Base-by-base conservation (phyloP, 352 stramenopile species). In the Globisporangium camurandrum region DNA sequence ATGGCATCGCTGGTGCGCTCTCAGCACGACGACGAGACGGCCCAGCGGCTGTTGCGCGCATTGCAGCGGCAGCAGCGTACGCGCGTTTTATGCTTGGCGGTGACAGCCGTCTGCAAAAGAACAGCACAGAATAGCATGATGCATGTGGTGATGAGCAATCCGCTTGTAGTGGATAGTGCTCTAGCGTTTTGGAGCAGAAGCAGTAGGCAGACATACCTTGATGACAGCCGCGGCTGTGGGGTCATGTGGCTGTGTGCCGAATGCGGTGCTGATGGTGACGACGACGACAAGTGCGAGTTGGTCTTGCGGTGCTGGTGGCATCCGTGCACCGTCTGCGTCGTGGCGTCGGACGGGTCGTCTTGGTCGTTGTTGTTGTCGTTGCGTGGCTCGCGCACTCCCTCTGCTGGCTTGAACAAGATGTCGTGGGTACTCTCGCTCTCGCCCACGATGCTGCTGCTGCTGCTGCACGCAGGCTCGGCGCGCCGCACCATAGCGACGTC, bases 1-100 rank as follows among this genome's bases (percentile, higher is more conserved):
- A 66, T 19, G 64, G 64, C 52, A 69, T 17, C 7, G 50, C 41
- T 16, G 40, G 41, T n/a, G 22, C 14, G 12, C 42, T 44, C n/a
- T n/a, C 50, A 14, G 5, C 43, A n/a, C 46, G 52, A 9, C 39
- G n/a, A 0, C 28, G 17, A 10, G 12, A 28, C 16, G 49, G n/a
- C n/a, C n/a, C n/a, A n/a, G n/a, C n/a, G n/a, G n/a, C 19, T 20
- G 9, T 45, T 20, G 22, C 36, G 12, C 24, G 23, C 27, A 30
- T 4, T 16, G 36, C 20, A 6, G 27, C 36, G 19, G 48, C 36
- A 16, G 33, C 34, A 3, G 19, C 16, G 19, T 47, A 24, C 20
- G 39, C 27, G 6, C 14, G 30, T 24, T 43, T 50, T 24, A 14
- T n/a, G 9, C 30, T 33, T 33, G 50, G 41, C 11, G 50, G 31